These are phyloP conservation scores for Rubroshorea leprosula DNA, from an alignment of 345 rosid species.

Conservation along the genomic window DNA sequence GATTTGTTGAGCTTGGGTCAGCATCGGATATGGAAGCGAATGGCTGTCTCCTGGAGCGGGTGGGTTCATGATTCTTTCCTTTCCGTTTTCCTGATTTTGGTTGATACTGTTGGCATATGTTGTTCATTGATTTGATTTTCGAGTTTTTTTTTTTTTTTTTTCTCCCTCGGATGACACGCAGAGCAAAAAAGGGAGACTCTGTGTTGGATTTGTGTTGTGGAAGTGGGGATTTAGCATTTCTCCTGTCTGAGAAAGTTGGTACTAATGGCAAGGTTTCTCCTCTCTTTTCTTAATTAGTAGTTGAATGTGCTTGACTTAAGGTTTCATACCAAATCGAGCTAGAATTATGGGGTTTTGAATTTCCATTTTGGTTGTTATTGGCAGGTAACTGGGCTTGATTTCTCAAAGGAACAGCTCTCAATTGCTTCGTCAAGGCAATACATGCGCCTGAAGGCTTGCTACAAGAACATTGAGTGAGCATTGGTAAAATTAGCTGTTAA, in stretches of 20 bases:
- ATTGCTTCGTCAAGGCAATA: conserved; percentile 61
- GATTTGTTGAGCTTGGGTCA: conserved; percentile 80
- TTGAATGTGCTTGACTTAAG: conserved; percentile 1
- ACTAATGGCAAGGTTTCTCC: conserved; percentile 46
- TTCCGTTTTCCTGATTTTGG: too few species aligned
- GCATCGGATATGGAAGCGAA: conserved; percentile 85
- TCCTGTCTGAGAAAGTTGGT: conserved; percentile 77
- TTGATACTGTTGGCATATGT: too few species aligned
- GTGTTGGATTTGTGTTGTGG: conserved; percentile 93
- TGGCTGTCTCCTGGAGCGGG: conserved; percentile 82
- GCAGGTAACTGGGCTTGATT: conserved; percentile 81
- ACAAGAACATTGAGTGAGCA: conserved; percentile 88
- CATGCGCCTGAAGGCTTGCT: conserved; percentile 41
- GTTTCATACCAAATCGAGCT: background rate
- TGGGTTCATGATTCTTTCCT: conserved; percentile 8
- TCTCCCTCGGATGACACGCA: conserved; percentile 16
- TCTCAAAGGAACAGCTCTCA: conserved; percentile 64
- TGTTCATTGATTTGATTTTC: too few species aligned
- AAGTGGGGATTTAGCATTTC: conserved; percentile 82
- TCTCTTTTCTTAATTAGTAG: too few species aligned
- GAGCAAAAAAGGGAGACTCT: conserved; percentile 56
- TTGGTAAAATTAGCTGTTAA: conserved; percentile 38
- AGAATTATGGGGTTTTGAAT: background rate
- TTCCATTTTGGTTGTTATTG: background rate
- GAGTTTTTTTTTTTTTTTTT: background rate